Evolutionary conservation across 192 early-diverging fungal species (phyloP).

Genomic region (Linnemannia zychae): DNA sequence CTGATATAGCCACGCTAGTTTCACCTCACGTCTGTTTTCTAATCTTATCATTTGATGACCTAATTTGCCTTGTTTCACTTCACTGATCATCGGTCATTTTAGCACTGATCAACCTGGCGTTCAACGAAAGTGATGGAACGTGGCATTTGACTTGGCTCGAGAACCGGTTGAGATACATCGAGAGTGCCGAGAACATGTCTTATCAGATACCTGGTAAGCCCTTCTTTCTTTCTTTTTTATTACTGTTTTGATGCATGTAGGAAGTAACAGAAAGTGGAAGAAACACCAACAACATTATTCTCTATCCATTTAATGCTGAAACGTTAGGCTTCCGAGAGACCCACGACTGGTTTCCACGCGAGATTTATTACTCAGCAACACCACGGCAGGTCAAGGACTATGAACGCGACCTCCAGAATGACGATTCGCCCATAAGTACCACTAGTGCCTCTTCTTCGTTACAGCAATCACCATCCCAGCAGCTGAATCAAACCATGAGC

Average conservation of each 20-base stretch:
- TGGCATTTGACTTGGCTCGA: constrained; percentile 30
- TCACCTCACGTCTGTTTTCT: background rate
- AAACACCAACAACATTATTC: too few relatives aligned
- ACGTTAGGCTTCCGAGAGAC: constrained; percentile 23
- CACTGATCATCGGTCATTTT: background rate
- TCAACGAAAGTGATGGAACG: constrained; percentile 19
- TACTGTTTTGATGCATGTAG: too few relatives aligned
- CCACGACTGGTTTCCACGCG: constrained; percentile 19
- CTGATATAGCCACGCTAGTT: background rate
- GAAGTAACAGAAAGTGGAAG: too few relatives aligned
- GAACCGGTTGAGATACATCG: constrained; percentile 21
- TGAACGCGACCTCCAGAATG: background rate
- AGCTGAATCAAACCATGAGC: background rate
- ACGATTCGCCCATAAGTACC: background rate
- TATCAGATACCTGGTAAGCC: constrained; percentile 19
- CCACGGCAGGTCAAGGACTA: constrained; percentile 12
- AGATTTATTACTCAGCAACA: constrained; percentile 25
- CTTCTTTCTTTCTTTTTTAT: background rate
- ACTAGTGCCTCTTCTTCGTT: background rate
- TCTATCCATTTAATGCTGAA: background rate
- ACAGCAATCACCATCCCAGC: background rate
- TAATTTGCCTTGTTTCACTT: background rate
- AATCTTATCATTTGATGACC: background rate
- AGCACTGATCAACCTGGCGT: constrained; percentile 37
- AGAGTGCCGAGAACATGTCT: constrained; percentile 29